A percentile compares a stretch with the other conserved stretches of the same genome.
These are phyloP conservation scores for Acer yangbiense DNA, from an alignment of 345 rosid species.

Conservation along the genomic window DNA sequence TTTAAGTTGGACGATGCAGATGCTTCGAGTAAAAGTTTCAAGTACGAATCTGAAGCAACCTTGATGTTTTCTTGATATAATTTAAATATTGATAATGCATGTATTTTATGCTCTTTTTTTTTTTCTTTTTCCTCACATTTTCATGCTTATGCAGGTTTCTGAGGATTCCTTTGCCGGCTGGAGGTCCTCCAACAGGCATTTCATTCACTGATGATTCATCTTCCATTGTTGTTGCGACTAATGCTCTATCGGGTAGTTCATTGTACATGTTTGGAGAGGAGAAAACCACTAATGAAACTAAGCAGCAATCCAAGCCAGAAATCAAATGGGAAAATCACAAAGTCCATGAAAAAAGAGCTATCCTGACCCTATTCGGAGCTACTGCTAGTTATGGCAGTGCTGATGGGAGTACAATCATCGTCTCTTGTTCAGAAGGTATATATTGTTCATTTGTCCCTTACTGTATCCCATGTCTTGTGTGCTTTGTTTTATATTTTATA, in stretches of 20 bases:
- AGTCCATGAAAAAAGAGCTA: slow-evolving; percentile 63
- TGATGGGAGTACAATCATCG: slow-evolving; percentile 81
- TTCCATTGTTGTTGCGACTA: slow-evolving; percentile 77
- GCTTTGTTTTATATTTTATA: neutral
- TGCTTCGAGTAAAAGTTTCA: slow-evolving; percentile 94
- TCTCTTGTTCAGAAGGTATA: slow-evolving; percentile 92
- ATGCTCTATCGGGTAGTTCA: slow-evolving; percentile 61
- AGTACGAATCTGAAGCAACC: slow-evolving; percentile 42
- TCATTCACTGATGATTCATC: slow-evolving; percentile 77
- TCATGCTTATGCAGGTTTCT: slow-evolving; percentile 52
- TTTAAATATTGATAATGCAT: neutral
- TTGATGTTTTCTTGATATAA: neutral
- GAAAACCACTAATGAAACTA: slow-evolving; percentile 47
- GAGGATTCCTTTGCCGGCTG: slow-evolving; percentile 79
- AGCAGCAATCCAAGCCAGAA: slow-evolving; percentile 74
- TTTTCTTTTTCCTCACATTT: slow-evolving; percentile 12
- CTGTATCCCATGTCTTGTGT: neutral
- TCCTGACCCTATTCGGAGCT: slow-evolving; percentile 71
- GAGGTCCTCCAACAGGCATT: slow-evolving; percentile 86
- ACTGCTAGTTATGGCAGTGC: slow-evolving; percentile 81
- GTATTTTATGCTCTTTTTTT: neutral
- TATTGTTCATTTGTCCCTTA: neutral
- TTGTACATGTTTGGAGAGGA: slow-evolving; percentile 93
- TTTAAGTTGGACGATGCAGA: slow-evolving; percentile 94
- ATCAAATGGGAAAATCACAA: slow-evolving; percentile 88